phyloP scores from a whole-genome alignment of 106 monocot genomes.

The Dioscorea zingiberensis region DNA sequence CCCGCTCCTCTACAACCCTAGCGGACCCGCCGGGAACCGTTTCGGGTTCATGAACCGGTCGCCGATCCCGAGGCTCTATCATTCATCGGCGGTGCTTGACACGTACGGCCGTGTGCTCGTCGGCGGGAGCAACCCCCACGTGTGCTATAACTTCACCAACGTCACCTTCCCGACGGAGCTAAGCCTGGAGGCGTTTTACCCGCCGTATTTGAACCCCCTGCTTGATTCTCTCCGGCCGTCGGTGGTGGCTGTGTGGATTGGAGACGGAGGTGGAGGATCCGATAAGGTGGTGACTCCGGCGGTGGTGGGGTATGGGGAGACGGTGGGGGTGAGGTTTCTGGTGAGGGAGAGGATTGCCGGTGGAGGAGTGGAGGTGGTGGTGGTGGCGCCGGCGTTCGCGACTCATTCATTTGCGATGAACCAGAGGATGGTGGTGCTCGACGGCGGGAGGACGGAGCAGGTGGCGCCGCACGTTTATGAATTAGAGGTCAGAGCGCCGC shows the following conservation, averaged over 20 bases:
- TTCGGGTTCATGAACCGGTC: slow-evolving; percentile 26
- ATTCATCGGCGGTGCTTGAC: slow-evolving; percentile 45
- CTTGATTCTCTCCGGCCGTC: slow-evolving; percentile 19
- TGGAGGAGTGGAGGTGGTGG: slow-evolving; percentile 16
- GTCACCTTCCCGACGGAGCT: slow-evolving; percentile 61
- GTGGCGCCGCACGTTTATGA: slow-evolving; percentile 21
- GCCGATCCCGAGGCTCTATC: slow-evolving; percentile 48
- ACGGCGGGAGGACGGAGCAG: slow-evolving; percentile 11
- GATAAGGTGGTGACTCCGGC: background rate
- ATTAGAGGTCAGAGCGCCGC: slow-evolving; percentile 28
- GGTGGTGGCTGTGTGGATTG: background rate
- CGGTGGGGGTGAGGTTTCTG: background rate
- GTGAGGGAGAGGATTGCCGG: slow-evolving; percentile 1
- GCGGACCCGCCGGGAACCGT: slow-evolving; percentile 3
- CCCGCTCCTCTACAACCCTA: slow-evolving; percentile 48
- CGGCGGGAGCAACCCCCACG: slow-evolving; percentile 75
- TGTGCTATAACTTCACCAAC: slow-evolving; percentile 40
- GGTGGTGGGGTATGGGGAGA: background rate
- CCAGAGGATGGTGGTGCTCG: slow-evolving; percentile 51
- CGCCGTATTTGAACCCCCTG: slow-evolving; percentile 38
- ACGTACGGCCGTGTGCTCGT: slow-evolving; percentile 40
- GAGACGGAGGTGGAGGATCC: slow-evolving; percentile 13
- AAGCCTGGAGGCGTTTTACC: slow-evolving; percentile 58
- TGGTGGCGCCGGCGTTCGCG: slow-evolving; percentile 46
- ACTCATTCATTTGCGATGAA: slow-evolving; percentile 74